Percentiles rank a stretch among this genome's conserved stretches.
phyloP scores from a whole-genome alignment of 495 filamentous ascomycete species.

The Lasiosphaeris hirsuta region DNA sequence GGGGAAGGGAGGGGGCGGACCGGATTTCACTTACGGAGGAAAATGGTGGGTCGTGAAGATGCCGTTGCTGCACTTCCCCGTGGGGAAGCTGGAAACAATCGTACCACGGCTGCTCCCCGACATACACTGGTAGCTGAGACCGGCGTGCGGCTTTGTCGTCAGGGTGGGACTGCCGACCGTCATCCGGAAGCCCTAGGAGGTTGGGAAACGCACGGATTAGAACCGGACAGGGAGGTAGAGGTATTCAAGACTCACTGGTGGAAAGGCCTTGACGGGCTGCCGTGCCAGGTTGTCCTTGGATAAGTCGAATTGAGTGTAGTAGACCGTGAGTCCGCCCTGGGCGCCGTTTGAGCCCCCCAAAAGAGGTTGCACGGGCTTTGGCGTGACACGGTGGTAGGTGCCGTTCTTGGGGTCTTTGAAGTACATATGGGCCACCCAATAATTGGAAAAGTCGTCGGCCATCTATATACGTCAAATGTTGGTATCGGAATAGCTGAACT shows the following conservation, averaged over 20 bases:
- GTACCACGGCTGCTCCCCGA: slow-evolving; percentile 29
- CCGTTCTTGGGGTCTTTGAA: slow-evolving; percentile 48
- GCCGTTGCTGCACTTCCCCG: slow-evolving; percentile 36
- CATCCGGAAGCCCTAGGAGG: slow-evolving; percentile 45
- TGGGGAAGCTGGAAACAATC: slow-evolving; percentile 40
- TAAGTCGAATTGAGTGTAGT: slow-evolving; percentile 44
- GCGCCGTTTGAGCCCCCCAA: slow-evolving; percentile 42
- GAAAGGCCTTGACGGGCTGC: slow-evolving; percentile 37
- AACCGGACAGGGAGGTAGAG: not conserved
- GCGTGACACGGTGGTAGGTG: slow-evolving; percentile 39
- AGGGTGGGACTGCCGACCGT: slow-evolving; percentile 42
- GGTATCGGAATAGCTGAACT: too few species aligned
- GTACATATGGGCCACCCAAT: slow-evolving; percentile 46
- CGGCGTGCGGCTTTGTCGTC: slow-evolving; percentile 31
- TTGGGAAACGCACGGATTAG: not conserved
- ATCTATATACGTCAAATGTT: not conserved
- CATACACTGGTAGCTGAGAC: slow-evolving; percentile 44
- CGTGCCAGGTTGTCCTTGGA: slow-evolving; percentile 26
- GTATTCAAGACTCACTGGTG: slow-evolving; percentile 27
- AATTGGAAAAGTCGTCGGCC: slow-evolving; percentile 28
- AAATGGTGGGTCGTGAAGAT: slow-evolving; percentile 48
- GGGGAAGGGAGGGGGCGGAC: not conserved
- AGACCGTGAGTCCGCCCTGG: slow-evolving; percentile 42
- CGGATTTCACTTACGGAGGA: slow-evolving; percentile 25
- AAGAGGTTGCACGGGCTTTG: slow-evolving; percentile 37